Evolutionary conservation across 192 early-diverging fungal genomes (phyloP), one percentile per base, ranked within the genome.

Genomic region (Entrophospora sp.): DNA sequence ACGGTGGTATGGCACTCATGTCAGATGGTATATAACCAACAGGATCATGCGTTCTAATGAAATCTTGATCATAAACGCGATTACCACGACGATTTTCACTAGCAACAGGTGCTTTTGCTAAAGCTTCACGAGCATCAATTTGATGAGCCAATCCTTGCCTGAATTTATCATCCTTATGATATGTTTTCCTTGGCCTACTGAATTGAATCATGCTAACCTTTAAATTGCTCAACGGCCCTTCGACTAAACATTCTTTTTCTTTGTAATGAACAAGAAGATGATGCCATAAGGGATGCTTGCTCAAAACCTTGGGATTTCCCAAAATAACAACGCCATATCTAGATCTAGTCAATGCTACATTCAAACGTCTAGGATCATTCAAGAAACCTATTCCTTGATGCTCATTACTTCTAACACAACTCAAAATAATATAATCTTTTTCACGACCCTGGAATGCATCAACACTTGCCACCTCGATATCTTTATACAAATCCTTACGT

Each of bases 391-490:
- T 97, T 10, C 95, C 95, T 66, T 93, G 95, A 68, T 94, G 91
- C 57, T 97, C 95, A 75, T 99, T 99, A 64, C 91, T 93, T 38
- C 96, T 87, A 35, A 99, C 96, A 71, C 94, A 97, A 63, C 91
- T 91, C 58, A 99, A 79, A 71, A 99, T 97, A 63, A 99, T 98
- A 65, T 97, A 99, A 70, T 97, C 96, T 78, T 99, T 99, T 71
- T 99, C 96, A 70, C 96, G 91, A 40, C 96, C 96, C 66, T 99
- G 96, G 85, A 99, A 99, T 7, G 96, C 95, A 65, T 99, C 96
- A 10, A 99, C 96, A 70, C 91, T 94, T 25, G 95, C 95, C 4
- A 99, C 94, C 71, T 99, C 97, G 20, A 99, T 94, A 32, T 97
- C 94, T 77, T 97, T 99, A 84, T 97, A 99, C 12, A 94, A 76